Evolutionary conservation across 2,329 filamentous ascomycete species (phyloP), one percentile per base, ranked within the genome.

Genomic region (Hymenoscyphus infarciens): DNA sequence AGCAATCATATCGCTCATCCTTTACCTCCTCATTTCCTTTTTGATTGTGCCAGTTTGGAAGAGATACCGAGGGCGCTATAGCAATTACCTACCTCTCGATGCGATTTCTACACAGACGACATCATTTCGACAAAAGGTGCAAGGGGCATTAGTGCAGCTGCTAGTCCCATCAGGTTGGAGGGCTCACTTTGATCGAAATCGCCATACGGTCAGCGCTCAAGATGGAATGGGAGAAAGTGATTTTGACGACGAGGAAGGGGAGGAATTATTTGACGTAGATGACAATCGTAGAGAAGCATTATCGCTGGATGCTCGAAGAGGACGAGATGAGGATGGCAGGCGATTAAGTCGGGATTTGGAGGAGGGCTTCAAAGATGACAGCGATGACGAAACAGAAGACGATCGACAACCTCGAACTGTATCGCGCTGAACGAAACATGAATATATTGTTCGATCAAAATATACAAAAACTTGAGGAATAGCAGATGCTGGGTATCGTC

Each of bases 321-420:
- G 70, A 71, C 67, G 79, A 61, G 70, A 73, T 56, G 75, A 76
- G 55, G 83, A 85, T 64, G 81, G 80, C 56, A 79, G 84, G 68
- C 81, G 92, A 66, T 71, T 96, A 65, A 94, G 91, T 74, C 81
- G 91, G 76, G 92, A 96, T 69, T 75, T 94, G 59, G 90, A 94
- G 74, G 83, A 88, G 70, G 88, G 87, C 0, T 91, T 91, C 72
- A 84, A 85, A 76, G 88, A 91, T 73, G 87, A 90, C 69, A 90
- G 88, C 72, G 86, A 88, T 61, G 85, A 88, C 42, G 84, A 87
- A 54, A 54, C 42, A 11, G 57, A 60, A 22, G 25, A 38, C 11
- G 57, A 60, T 54, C 19, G n/a, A 22, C 13, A 60, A 19, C 45
- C 57, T 29, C 45, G 45, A 60, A 60, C 33, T 54, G 57, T 60